Conservation (phyloP, 2,329 filamentous ascomycete species). For the Fusarium pininemorale region DNA sequence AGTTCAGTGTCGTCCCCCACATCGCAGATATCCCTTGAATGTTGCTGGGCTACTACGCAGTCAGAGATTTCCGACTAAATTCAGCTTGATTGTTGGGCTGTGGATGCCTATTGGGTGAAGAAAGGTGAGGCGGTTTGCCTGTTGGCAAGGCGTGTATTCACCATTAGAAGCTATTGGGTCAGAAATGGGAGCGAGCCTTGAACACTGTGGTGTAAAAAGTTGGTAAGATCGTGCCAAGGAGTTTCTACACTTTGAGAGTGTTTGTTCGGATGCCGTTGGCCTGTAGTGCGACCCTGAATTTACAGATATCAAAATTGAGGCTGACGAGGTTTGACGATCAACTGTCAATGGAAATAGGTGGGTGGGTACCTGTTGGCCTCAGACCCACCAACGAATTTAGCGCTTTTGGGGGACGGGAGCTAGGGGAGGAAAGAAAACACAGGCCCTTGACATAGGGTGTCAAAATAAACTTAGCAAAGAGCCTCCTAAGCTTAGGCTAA, state of each 20-base stretch:
- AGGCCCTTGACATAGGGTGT: too few relatives aligned
- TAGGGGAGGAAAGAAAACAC: too few relatives aligned
- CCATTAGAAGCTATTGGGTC: not conserved
- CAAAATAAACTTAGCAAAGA: too few relatives aligned
- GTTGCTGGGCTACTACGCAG: not conserved
- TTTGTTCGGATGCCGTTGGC: slow-evolving; percentile 1
- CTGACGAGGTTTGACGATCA: slow-evolving; percentile 18
- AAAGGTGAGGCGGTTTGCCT: slow-evolving; percentile 16
- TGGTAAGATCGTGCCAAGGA: not conserved
- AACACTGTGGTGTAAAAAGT: too few relatives aligned
- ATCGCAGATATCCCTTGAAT: not conserved
- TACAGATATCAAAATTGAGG: slow-evolving; percentile 7
- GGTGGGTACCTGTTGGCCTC: not conserved
- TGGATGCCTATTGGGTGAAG: not conserved
- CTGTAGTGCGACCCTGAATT: slow-evolving; percentile 6
- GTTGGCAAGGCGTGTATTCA: not conserved
- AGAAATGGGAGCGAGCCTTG: not conserved
- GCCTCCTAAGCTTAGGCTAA: too few relatives aligned
- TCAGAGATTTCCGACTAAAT: not conserved
- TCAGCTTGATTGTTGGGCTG: not conserved
- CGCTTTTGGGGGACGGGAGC: not conserved
- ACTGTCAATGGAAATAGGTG: slow-evolving; percentile 5
- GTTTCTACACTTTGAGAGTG: not conserved
- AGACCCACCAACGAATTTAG: slow-evolving; percentile 3
- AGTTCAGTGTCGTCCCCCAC: not conserved